A percentile compares a stretch with the other conserved stretches of the same genome.
phyloP scores from a whole-genome alignment of 2,329 filamentous ascomycete genomes.

The Didymella keratinophila region DNA sequence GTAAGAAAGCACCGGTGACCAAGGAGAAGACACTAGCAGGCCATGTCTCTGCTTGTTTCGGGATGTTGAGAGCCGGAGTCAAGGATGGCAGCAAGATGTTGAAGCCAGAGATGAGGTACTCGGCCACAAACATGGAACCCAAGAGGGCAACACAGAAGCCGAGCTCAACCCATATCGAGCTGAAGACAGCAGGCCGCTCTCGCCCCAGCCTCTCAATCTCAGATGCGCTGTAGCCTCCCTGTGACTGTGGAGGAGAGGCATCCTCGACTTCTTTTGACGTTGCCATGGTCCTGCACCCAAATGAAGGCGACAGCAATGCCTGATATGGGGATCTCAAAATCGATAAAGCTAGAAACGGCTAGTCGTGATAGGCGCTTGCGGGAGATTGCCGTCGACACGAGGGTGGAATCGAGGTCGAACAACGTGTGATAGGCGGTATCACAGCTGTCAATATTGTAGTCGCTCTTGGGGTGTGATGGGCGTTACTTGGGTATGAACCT shows the following conservation, averaged over 20 bases:
- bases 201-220: constrained; percentile 68
- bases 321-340: not conserved
- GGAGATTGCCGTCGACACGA: not conserved
- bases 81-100: constrained; percentile 72
- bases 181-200: constrained; percentile 66
- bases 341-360: constrained; percentile 1
- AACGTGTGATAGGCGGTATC: not conserved
- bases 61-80: constrained; percentile 68
- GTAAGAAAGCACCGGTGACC: constrained; percentile 47
- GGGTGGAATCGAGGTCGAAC: not conserved
- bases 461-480: constrained; percentile 1
- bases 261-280: constrained; percentile 26
- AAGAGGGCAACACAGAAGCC: constrained; percentile 69
- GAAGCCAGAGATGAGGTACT: constrained; percentile 82
- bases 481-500: not conserved
- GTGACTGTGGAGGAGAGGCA: constrained; percentile 12
- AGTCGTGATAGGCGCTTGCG: not conserved
- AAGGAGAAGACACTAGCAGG: constrained; percentile 50
- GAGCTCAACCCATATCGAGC: constrained; percentile 62
- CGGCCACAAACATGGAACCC: constrained; percentile 70
- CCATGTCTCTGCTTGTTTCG: constrained; percentile 65
- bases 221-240: constrained; percentile 32
- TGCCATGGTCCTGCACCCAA: constrained; percentile 1
- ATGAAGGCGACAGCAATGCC: not conserved
- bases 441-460: constrained; percentile 5